Evolutionary conservation across 495 filamentous ascomycete genomes (phyloP), one percentile per base, ranked within the genome.

Genomic region (Pyrenopolyporus hunteri): DNA sequence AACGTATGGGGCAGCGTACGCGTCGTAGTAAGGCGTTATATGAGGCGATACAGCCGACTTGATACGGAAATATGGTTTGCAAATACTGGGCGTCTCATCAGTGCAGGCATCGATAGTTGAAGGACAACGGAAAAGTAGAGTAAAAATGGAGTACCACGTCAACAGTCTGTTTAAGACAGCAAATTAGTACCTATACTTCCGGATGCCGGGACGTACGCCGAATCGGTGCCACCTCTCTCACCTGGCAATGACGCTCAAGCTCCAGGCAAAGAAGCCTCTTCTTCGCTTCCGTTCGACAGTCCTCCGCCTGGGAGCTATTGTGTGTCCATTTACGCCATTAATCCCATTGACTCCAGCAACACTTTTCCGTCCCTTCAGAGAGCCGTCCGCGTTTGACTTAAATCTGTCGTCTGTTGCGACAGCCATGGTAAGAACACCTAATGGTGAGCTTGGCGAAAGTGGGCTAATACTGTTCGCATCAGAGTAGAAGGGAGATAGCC

Each of bases 131-230:
- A 99, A 85, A 43, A 92, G 74, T 14, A 92, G 78, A 3, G 90
- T 94, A 51, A 91, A 67, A 44, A 96, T 83, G 1, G 84, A 80
- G 69, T 95, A 97, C 94, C 94, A 99, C 6, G 89, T 85, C 48
- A 87, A 70, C 1, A 97, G 71, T 59, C 93, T 97, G 70, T 6
- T 5, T 31, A 22, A 29, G 2, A 47, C 51, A 26, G 20, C 20
- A 13, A 42, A 59, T 52, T 17, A 53, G 46, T 22, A 50, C 47
- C 31, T 17, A n/a, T n/a, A 6, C 23, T 57, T 57, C 22, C 6
- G 33, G 28, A 17, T 11, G 4, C 0, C 25, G n/a, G 13, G 14
- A 25, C 7, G 28, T 29, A 29, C 29, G 25, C 13, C 25, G 7
- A 4, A 7, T 14, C 43, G 0, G 3, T 16, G 9, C 31, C 33